Percentiles rank a stretch among this genome's conserved stretches.
These are phyloP conservation scores for Chrysochromulina parva DNA, from an alignment of 78 protist species.

Conservation along the genomic window DNA sequence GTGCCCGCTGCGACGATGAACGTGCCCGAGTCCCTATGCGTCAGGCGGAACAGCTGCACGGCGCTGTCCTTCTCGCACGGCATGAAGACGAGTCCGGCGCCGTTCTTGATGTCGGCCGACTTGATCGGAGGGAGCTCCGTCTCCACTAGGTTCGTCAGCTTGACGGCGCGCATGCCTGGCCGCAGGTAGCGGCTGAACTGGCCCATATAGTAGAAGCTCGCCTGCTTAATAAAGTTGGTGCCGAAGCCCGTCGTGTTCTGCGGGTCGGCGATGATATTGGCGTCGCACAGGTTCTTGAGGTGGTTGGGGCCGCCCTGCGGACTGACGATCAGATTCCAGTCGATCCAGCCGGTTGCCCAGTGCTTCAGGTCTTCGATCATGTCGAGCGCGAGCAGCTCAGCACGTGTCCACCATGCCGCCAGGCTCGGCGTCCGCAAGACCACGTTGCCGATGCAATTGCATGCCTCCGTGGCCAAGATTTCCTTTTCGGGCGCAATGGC, in stretches of 20 bases:
- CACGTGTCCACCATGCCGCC: slow-evolving; percentile 1
- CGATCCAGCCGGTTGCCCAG: slow-evolving; percentile 52
- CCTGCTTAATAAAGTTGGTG: not conserved
- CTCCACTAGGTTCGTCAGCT: not conserved
- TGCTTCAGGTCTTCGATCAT: slow-evolving; percentile 29
- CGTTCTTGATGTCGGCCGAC: not conserved
- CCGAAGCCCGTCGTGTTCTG: not conserved
- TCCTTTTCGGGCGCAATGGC: not conserved
- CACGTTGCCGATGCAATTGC: slow-evolving; percentile 35
- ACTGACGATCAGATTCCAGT: slow-evolving; percentile 43
- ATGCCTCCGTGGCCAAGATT: slow-evolving; percentile 46
- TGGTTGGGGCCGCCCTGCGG: slow-evolving; percentile 51
- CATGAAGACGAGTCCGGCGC: not conserved
- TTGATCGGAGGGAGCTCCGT: not conserved
- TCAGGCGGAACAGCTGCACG: not conserved
- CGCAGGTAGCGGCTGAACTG: slow-evolving; percentile 18
- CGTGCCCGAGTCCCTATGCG: no score
- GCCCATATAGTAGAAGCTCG: slow-evolving; percentile 42
- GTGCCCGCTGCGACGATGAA: not conserved
- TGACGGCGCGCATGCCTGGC: not conserved
- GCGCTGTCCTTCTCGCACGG: no score
- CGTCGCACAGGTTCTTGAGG: slow-evolving; percentile 26
- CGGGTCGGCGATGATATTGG: slow-evolving; percentile 13
- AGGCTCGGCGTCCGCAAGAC: not conserved
- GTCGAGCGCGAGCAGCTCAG: slow-evolving; percentile 34